phyloP scores from a whole-genome alignment of 2,329 filamentous ascomycete genomes.

The Calonectria ilicicola region DNA sequence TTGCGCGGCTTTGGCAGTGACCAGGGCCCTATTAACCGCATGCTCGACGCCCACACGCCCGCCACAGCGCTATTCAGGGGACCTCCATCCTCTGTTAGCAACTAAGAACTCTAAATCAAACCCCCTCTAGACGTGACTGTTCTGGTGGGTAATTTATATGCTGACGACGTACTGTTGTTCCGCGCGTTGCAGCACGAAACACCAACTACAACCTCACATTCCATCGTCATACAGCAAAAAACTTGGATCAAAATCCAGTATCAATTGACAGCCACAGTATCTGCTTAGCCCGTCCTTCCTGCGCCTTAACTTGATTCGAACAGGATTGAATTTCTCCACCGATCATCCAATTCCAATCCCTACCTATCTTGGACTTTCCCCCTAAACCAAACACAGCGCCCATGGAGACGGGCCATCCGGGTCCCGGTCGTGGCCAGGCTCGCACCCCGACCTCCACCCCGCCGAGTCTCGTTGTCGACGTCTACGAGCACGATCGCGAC shows the following conservation, averaged over 20 bases:
- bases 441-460: conserved; percentile 35
- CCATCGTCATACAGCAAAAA: neutral
- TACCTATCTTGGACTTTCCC: conserved; percentile 20
- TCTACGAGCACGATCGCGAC: conserved; percentile 33
- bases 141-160: neutral
- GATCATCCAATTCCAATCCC: neutral
- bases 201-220: neutral
- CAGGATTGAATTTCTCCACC: conserved; percentile 5
- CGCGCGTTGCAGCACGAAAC: neutral
- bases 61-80: neutral
- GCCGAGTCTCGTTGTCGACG: conserved; percentile 39
- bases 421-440: conserved; percentile 35
- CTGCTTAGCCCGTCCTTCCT: neutral
- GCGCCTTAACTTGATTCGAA: neutral
- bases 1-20: neutral
- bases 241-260: neutral
- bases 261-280: neutral
- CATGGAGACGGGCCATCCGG: conserved; percentile 31
- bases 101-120: conserved; percentile 17
- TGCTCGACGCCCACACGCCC: neutral
- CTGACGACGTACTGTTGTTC: neutral
- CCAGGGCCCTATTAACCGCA: neutral
- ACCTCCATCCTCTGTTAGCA: neutral
- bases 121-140: neutral
- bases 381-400: conserved; percentile 14